phyloP scores from a whole-genome alignment of 345 rosid species.

The Turritis glabra region DNA sequence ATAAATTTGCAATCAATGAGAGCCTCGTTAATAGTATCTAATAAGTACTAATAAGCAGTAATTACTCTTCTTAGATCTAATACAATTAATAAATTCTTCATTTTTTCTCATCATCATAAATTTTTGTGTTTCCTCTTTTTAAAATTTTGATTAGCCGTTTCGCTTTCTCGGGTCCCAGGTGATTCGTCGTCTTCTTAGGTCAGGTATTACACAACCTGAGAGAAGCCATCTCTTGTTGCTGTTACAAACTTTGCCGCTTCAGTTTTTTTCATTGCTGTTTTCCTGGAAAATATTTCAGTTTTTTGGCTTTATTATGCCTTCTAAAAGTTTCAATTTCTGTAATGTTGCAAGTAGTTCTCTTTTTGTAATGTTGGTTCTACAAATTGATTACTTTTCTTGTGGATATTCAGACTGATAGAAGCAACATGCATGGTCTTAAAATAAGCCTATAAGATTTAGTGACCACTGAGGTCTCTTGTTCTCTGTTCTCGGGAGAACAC shows the following conservation, averaged over 20 bases:
- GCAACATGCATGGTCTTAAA: conserved; percentile 35
- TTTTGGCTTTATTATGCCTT: too few species aligned
- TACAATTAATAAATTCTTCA: background rate
- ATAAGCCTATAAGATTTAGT: conserved; percentile 6
- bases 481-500: conserved; percentile 27
- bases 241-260: conserved; percentile 30
- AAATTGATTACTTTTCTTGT: background rate
- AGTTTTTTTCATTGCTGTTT: background rate
- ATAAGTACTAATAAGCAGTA: background rate
- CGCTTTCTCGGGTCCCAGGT: conserved; percentile 25
- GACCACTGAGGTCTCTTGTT: conserved; percentile 24
- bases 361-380: background rate
- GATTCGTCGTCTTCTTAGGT: conserved; percentile 17
- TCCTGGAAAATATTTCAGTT: conserved; percentile 1
- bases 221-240: background rate
- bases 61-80: conserved; percentile 27
- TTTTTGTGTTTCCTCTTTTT: background rate
- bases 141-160: conserved; percentile 3
- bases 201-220: conserved; percentile 4
- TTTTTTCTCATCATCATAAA: background rate
- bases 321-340: too few species aligned
- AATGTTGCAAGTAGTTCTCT: background rate
- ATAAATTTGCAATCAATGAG: conserved; percentile 27
- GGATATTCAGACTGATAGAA: conserved; percentile 4
- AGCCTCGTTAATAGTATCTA: background rate